Base-by-base conservation (phyloP, 163 green algal species). In the Volvox carteri region DNA sequence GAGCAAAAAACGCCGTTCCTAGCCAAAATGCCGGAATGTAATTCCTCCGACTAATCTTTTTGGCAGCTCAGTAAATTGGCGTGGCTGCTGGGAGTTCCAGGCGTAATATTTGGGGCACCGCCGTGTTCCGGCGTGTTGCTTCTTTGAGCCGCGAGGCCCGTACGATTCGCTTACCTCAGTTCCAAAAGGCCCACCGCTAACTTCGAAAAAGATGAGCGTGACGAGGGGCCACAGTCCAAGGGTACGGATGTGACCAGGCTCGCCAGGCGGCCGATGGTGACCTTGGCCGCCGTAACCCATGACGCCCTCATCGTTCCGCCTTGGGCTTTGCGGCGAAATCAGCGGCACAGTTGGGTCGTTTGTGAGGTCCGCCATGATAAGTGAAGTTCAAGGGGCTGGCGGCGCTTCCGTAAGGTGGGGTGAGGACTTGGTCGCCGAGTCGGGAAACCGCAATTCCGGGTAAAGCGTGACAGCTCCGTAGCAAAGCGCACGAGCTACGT, bases 201-300 rank as follows among this genome's bases (percentile, higher is more conserved):
- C 97, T 54, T 99, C 97, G 85, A 98, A 99, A 85, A 99, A 99
- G 72, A 99, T 98, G 46, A 99, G 95, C 0, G 97, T 96, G 3
- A 99, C 92, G 7, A 99, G 93, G 3, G 97, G 97, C 78, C 97
- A 90, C 79, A 98, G 88, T 6, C 95, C 95, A 21, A 99, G 93
- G 41, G 94, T 94, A 84, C 95, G 96, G 65, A 76, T 44, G 42
- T 89, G 90, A 9, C 83, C 83, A 4, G 83, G 62, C 83, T 88
- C 83, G 67, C 83, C 83, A 33, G 79, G 79, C 0, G 79, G 79
- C 68, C 48, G 35, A 67, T 88, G 83, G 83, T 88, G 83, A 0
- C 14, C 28, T 33, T 74, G 48, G 68, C 84, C 72, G 37, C 84
- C 84, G 18, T 84, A 89, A 30, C 72, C 72, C 72, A 88, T 88